Conservation (phyloP, 257 asterid genomes). For the Datura wrightii region DNA sequence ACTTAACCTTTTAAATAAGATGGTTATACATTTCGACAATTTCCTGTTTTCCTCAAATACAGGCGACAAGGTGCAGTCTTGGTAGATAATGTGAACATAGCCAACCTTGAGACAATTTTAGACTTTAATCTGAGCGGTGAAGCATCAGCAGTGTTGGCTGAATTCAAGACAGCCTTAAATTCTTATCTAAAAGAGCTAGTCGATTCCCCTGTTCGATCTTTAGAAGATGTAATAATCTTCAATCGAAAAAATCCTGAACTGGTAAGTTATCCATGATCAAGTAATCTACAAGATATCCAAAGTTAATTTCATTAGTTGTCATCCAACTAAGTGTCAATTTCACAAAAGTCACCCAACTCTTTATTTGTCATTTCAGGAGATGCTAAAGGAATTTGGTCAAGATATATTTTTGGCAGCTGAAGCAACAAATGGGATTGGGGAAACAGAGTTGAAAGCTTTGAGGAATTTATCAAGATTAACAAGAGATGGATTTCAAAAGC, state of each 20-base stretch:
- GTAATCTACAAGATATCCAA: not conserved
- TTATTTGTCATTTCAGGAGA: constrained; percentile 42
- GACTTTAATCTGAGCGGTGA: constrained; percentile 32
- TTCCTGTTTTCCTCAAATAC: constrained; percentile 19
- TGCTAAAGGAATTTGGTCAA: constrained; percentile 47
- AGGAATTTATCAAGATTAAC: constrained; percentile 29
- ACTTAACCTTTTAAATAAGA: not conserved
- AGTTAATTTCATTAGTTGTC: not conserved
- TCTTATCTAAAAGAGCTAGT: constrained; percentile 45
- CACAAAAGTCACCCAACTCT: not conserved
- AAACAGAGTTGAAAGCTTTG: constrained; percentile 41
- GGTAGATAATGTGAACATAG: constrained; percentile 46
- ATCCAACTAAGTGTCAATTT: not conserved
- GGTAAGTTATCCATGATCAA: constrained; percentile 36
- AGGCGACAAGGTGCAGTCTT: constrained; percentile 52
- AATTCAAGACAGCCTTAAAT: constrained; percentile 51
- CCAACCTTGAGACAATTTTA: constrained; percentile 33
- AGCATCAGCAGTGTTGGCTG: constrained; percentile 36
- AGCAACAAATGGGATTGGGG: constrained; percentile 48
- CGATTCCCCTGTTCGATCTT: constrained; percentile 51
- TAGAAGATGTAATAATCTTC: constrained; percentile 50
- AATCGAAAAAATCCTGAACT: constrained; percentile 40
- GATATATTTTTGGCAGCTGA: constrained; percentile 47
- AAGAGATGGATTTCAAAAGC: constrained; percentile 42
- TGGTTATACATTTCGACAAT: not conserved